Evolutionary conservation across 352 stramenopile species (phyloP).

Genomic region (Saprolegnia parasitica): DNA sequence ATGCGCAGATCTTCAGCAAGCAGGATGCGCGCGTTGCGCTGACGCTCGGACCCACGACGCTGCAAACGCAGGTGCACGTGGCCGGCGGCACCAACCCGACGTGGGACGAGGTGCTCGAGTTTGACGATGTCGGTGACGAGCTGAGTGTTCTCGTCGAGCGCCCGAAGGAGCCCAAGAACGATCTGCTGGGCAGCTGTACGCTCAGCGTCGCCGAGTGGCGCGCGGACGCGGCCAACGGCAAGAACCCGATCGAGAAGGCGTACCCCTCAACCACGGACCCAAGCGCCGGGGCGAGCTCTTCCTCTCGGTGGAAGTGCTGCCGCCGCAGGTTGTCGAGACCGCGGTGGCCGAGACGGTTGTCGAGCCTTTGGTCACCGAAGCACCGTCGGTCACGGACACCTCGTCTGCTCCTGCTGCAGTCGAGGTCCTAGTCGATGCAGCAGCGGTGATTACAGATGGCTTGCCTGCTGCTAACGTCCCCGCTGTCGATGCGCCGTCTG

Average conservation of each 20-base stretch:
- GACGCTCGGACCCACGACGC: not conserved
- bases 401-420: not conserved
- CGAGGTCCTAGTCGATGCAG: not conserved
- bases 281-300: conserved; percentile 1
- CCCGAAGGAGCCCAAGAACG: not conserved
- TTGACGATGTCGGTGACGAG: not conserved
- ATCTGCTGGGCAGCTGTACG: not conserved
- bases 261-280: not conserved
- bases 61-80: not conserved
- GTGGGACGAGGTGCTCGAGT: conserved; percentile 10
- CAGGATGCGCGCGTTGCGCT: not conserved
- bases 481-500: not conserved
- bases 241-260: conserved; percentile 1
- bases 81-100: not conserved
- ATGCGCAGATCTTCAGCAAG: conserved; percentile 9
- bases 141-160: not conserved
- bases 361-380: not conserved
- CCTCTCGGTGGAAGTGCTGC: not conserved
- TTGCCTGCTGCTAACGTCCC: not conserved
- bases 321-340: not conserved
- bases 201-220: not conserved
- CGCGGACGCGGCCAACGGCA: not conserved
- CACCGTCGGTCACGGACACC: not conserved
- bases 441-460: not conserved
- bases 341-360: not conserved